A percentile compares a stretch with the other conserved stretches of the same genome.
phyloP scores from a whole-genome alignment of 2,329 filamentous ascomycete species.

The Paecilomyces niveus region DNA sequence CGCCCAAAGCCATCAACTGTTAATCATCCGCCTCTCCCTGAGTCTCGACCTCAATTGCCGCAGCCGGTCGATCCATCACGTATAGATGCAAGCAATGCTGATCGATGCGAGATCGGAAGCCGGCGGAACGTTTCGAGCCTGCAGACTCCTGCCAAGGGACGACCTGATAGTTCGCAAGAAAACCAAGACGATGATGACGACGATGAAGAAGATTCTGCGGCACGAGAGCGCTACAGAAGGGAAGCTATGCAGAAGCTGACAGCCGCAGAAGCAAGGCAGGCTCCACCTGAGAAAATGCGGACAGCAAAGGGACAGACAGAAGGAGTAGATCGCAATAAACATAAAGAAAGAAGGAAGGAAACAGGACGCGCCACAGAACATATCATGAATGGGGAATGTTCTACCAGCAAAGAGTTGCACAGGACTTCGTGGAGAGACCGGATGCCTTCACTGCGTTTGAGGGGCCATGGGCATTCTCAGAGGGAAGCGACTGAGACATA shows the following conservation, averaged over 20 bases:
- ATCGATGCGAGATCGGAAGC: neutral
- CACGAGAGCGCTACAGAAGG: slow-evolving; percentile 10
- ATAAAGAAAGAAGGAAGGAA: neutral
- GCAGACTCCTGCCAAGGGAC: neutral
- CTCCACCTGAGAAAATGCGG: neutral
- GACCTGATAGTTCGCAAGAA: neutral
- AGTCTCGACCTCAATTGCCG: slow-evolving; percentile 2
- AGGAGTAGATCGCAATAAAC: neutral
- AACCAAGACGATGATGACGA: neutral
- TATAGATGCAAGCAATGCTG: neutral
- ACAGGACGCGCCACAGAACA: neutral
- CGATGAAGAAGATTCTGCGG: slow-evolving; percentile 24
- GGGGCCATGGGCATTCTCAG: slow-evolving; percentile 3
- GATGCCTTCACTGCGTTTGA: slow-evolving; percentile 16
- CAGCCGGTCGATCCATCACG: neutral
- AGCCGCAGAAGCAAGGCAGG: neutral
- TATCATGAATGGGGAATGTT: neutral
- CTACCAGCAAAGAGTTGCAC: neutral
- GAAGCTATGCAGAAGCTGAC: neutral
- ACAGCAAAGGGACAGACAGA: neutral
- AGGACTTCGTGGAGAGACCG: slow-evolving; percentile 19
- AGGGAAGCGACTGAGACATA: neutral
- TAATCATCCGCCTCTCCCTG: slow-evolving; percentile 1
- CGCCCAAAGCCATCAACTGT: slow-evolving; percentile 12
- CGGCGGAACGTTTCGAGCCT: neutral